Evolutionary conservation across 169 alveolate species (phyloP).

Genomic region (Toxoplasma gondii): DNA sequence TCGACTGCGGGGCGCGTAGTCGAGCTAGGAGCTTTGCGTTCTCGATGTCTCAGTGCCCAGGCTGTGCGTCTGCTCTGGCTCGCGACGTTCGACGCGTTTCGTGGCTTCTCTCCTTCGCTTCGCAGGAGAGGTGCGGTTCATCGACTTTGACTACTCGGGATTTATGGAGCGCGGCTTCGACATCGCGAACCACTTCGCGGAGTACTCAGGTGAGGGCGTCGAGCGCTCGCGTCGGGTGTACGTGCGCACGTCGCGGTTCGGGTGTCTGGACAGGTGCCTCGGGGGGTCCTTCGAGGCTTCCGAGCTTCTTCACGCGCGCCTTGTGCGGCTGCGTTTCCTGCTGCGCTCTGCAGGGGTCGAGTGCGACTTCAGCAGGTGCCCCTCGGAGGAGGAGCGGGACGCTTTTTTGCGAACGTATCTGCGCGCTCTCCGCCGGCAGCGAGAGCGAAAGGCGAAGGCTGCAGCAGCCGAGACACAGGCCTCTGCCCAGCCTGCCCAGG

Average conservation of each 20-base stretch:
- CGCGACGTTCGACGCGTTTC: too few species aligned
- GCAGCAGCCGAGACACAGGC: background rate
- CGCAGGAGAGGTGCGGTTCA: slow-evolving; percentile 27
- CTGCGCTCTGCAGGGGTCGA: background rate
- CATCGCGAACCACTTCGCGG: slow-evolving; percentile 59
- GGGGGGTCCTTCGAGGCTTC: background rate
- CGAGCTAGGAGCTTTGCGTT: too few species aligned
- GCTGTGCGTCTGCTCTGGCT: too few species aligned
- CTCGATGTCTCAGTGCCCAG: too few species aligned
- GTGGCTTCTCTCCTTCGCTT: background rate
- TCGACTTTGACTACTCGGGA: slow-evolving; percentile 49
- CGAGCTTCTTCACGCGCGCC: background rate
- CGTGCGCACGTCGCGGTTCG: too few species aligned
- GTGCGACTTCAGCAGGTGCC: slow-evolving; percentile 30
- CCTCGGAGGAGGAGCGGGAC: background rate
- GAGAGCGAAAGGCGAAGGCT: background rate
- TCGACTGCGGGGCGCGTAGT: too few species aligned
- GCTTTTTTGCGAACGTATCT: background rate
- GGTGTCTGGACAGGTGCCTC: too few species aligned
- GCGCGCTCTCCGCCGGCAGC: background rate
- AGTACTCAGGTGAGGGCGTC: slow-evolving; percentile 32
- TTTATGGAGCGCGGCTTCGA: slow-evolving; percentile 54
- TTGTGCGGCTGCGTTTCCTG: background rate
- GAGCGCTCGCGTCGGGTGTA: background rate
- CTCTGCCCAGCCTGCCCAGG: background rate